Percentiles rank a stretch among this genome's conserved stretches.
Conservation (phyloP, 352 stramenopile genomes). For the Phytopythium sindhum region DNA sequence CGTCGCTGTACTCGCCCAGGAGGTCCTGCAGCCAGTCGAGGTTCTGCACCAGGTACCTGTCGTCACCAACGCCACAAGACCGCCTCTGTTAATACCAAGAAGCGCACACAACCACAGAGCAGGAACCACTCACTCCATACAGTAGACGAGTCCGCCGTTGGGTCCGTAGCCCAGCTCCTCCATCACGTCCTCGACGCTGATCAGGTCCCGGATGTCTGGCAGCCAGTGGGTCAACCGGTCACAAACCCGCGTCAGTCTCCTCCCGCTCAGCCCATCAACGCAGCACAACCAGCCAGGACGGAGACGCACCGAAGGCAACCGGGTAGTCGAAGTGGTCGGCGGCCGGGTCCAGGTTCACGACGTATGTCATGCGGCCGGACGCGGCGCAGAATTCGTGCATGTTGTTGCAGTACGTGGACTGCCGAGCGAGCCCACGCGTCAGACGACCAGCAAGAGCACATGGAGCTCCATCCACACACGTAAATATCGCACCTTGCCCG, state of each 20-base stretch:
- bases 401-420: slow-evolving; percentile 93
- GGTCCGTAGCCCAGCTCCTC: slow-evolving; percentile 96
- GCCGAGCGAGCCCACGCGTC: not conserved
- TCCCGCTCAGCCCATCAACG: no score
- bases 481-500: slow-evolving; percentile 69
- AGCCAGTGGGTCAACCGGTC: no score
- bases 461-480: not conserved
- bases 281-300: slow-evolving; percentile 9
- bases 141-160: slow-evolving; percentile 98
- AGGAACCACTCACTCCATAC: slow-evolving; percentile 92
- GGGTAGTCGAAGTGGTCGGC: slow-evolving; percentile 89
- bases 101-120: no score
- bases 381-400: slow-evolving; percentile 91
- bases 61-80: not conserved
- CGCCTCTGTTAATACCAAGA: not conserved
- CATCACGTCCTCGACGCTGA: slow-evolving; percentile 97
- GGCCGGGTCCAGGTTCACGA: slow-evolving; percentile 97
- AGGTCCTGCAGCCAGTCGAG: slow-evolving; percentile 95
- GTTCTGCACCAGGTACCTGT: slow-evolving; percentile 90
- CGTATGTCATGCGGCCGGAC: slow-evolving; percentile 85
- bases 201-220: slow-evolving; percentile 92
- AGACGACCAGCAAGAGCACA: not conserved
- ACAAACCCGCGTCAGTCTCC: not conserved
- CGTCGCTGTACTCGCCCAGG: slow-evolving; percentile 87
- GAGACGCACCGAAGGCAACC: slow-evolving; percentile 76